Evolutionary conservation across 345 rosid genomes (phyloP), one percentile per base, ranked within the genome.

Genomic region (Theobroma cacao): DNA sequence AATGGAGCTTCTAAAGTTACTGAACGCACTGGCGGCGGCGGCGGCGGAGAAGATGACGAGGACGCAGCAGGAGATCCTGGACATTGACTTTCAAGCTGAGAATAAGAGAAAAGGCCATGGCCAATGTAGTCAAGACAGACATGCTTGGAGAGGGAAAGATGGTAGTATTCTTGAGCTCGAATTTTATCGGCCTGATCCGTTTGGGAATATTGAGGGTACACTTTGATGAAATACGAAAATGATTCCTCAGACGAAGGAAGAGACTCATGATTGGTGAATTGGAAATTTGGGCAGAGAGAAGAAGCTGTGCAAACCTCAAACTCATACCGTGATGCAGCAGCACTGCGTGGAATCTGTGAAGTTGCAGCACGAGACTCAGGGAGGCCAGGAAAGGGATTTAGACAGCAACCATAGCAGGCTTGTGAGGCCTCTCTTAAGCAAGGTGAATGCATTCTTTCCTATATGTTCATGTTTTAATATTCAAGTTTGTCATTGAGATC

Each of bases 251-350:
- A 81, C 3, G 91, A 79, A 75, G 97, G 97, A 26, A 96, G 89
- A 73, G 98, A 96, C 71, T 96, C 97, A 56, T 88, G 99, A 83
- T 92, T 88, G 4, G 95, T 96, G 89, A 92, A 96, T 5, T 81
- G 77, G 43, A 72, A 45, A 74, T 86, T 77, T 75, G 81, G 87
- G 59, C 75, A 70, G n/a, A 90, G 83, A 65, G 88, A 86, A 1
- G 90, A 83, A 78, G 84, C 72, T 79, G 87, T 83, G 36, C 84
- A 76, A 15, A 74, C 45, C 30, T 84, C 87, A 63, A 92, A 92
- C 24, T 88, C 87, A 2, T 77, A 78, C 31, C 89, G 86, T 1
- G 50, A 55, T 43, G 82, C 83, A 3, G 90, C 82, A 6, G 80
- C 69, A 1, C 41, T 75, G 7, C 75, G 67, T 3, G 18, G 50